Base-by-base conservation (phyloP, 306 rosid genomes). In the Cotoneaster glaucophyllus region DNA sequence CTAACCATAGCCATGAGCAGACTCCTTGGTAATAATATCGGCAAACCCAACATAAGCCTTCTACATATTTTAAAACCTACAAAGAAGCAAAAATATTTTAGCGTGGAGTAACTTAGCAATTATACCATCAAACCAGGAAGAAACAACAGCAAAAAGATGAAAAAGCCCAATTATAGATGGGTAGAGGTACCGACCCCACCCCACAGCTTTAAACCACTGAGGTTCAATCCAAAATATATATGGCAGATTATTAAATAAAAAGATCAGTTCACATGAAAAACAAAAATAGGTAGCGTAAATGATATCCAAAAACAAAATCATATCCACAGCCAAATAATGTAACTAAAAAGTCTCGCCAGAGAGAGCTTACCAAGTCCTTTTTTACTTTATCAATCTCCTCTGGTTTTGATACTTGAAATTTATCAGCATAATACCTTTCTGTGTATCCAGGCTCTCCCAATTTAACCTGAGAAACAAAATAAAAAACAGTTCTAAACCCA, bases 1-100 rank as follows among this genome's bases (percentile, higher is more conserved):
- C 90, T 79, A 77, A 95, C 99, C 99, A 95, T 77, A 76, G 92
- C 99, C 99, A 95, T 37, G 99, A 95, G 88, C 97, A 90, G 70
- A 95, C 97, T 62, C 99, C 99, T 83, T 93, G 96, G 84, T 89
- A 92, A 84, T 95, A 95, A 80, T 95, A 95, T 54, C 93, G 97
- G 79, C 97, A 89, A 54, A 95, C 97, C 99, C 99, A 95, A 76
- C 97, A 92, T 76, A 95, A 90, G 79, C 99, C 99, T 87, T 95
- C 99, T 52, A 92, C 96, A 78, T 87, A 95, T 76, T 89, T 95
- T 84, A 86, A 82, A 80, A 92, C 93, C 98, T 95, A 82, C 81
- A 80, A 82, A 68, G 69, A 82, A 82, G 56, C 21, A 12, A 44
- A 41, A 26, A 34, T 52, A 52, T n/a, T 65, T 70, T 22, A 69